Percentiles rank a stretch among this genome's conserved stretches.
phyloP scores from a whole-genome alignment of 2,329 filamentous ascomycete species.

The Xenosphaeropsis pyriputrescens region DNA sequence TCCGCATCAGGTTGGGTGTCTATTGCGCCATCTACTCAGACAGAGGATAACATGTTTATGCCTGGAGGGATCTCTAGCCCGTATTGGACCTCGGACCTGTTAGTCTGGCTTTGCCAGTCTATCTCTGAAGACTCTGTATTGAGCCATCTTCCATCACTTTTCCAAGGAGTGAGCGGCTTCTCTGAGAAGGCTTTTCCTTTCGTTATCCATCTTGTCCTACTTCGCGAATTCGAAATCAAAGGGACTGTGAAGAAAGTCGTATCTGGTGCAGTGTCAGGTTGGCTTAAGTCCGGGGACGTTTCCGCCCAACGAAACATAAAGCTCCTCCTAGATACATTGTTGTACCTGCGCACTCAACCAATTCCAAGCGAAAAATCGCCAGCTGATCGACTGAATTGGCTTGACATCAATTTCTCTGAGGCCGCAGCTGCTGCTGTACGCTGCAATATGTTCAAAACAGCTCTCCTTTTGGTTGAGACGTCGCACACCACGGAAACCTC shows the following conservation, averaged over 20 bases:
- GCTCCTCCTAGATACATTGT: slow-evolving; percentile 60
- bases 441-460: slow-evolving; percentile 79
- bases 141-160: slow-evolving; percentile 48
- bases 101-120: slow-evolving; percentile 43
- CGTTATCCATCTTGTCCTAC: slow-evolving; percentile 68
- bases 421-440: slow-evolving; percentile 57
- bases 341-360: slow-evolving; percentile 78
- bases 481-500: slow-evolving; percentile 36
- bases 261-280: slow-evolving; percentile 49
- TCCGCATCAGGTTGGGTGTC: slow-evolving; percentile 33
- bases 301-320: slow-evolving; percentile 46
- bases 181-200: slow-evolving; percentile 67
- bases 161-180: slow-evolving; percentile 52
- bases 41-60: background rate
- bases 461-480: slow-evolving; percentile 71
- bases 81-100: slow-evolving; percentile 48
- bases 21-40: slow-evolving; percentile 5
- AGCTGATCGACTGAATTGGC: slow-evolving; percentile 68
- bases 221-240: slow-evolving; percentile 48
- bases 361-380: slow-evolving; percentile 63
- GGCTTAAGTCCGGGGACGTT: slow-evolving; percentile 37
- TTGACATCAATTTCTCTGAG: slow-evolving; percentile 63
- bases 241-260: slow-evolving; percentile 43
- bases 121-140: slow-evolving; percentile 53
- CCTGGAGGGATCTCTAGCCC: slow-evolving; percentile 24